Evolutionary conservation across 1,284 basidiomycete genomes (phyloP).

Genomic region (Ustilago crameri): DNA sequence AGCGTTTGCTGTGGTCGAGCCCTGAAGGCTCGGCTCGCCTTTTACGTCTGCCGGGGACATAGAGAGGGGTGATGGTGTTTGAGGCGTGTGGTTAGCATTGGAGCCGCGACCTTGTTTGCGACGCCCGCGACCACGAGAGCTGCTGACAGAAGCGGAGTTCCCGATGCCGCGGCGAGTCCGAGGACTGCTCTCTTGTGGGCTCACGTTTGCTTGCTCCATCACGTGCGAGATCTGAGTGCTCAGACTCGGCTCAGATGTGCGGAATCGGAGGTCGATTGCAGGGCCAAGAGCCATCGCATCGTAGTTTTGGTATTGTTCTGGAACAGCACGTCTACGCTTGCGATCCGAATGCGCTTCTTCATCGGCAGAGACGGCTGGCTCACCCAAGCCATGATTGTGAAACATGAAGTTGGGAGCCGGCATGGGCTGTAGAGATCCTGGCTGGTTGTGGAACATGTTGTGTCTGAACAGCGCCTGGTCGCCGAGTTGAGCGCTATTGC

Average conservation of each 20-base stretch:
- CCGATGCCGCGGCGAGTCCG: slow-evolving; percentile 12
- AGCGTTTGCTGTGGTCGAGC: slow-evolving; percentile 8
- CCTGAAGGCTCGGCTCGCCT: slow-evolving; percentile 1
- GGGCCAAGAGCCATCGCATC: slow-evolving; percentile 22
- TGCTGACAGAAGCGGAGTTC: slow-evolving; percentile 8
- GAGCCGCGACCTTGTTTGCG: slow-evolving; percentile 31
- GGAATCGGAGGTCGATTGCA: slow-evolving; percentile 24
- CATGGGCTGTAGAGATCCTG: slow-evolving; percentile 7
- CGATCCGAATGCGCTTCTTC: slow-evolving; percentile 20
- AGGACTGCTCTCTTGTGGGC: slow-evolving; percentile 12
- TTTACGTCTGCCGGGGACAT: slow-evolving; percentile 30
- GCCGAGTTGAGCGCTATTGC: slow-evolving; percentile 3
- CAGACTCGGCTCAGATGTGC: slow-evolving; percentile 11
- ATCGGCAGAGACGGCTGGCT: background rate
- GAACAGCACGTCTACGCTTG: slow-evolving; percentile 28
- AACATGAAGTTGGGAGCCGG: slow-evolving; percentile 7
- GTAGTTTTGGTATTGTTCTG: slow-evolving; percentile 7
- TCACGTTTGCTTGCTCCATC: slow-evolving; percentile 1
- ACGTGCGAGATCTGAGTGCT: slow-evolving; percentile 5
- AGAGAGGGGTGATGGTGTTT: slow-evolving; percentile 36
- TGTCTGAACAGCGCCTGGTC: slow-evolving; percentile 19
- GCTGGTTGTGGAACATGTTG: slow-evolving; percentile 10
- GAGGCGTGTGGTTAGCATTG: slow-evolving; percentile 32
- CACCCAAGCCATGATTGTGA: slow-evolving; percentile 1
- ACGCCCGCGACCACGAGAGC: slow-evolving; percentile 24